phyloP scores from a whole-genome alignment of 306 rosid genomes.

The Trichosanthes truncata region DNA sequence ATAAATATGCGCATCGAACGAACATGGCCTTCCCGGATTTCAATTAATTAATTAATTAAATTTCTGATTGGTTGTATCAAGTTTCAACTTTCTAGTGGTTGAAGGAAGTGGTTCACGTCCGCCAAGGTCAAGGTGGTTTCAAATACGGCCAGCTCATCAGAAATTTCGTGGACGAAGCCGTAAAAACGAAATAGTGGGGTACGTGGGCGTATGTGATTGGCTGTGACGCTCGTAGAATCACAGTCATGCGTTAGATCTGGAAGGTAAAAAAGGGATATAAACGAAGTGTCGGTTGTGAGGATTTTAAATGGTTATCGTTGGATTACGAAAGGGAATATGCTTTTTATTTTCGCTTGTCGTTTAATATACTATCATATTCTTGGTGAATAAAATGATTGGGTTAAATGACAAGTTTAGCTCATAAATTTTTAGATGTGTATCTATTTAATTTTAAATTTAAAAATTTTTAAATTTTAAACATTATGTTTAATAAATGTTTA shows the following conservation, averaged over 20 bases:
- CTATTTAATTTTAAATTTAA: too few relatives aligned
- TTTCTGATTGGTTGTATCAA: neutral
- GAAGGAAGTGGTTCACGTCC: constrained; percentile 8
- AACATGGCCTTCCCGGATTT: neutral
- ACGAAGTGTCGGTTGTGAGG: neutral
- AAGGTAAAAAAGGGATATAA: neutral
- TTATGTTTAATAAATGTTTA: too few relatives aligned
- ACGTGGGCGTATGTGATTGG: neutral
- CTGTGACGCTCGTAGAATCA: neutral
- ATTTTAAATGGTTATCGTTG: neutral
- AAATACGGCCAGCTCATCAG: neutral
- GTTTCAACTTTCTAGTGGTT: neutral
- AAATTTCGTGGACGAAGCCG: neutral
- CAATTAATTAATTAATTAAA: neutral
- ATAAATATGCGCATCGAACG: neutral
- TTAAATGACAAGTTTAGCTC: too few relatives aligned
- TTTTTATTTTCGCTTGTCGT: neutral
- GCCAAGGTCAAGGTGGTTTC: neutral
- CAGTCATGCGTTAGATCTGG: neutral
- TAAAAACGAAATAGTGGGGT: neutral
- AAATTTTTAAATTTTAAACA: too few relatives aligned
- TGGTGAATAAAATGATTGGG: too few relatives aligned
- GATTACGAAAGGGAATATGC: neutral
- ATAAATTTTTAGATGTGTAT: too few relatives aligned
- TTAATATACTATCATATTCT: neutral